Conservation (phyloP, 306 rosid genomes). For the Myrica gale region DNA sequence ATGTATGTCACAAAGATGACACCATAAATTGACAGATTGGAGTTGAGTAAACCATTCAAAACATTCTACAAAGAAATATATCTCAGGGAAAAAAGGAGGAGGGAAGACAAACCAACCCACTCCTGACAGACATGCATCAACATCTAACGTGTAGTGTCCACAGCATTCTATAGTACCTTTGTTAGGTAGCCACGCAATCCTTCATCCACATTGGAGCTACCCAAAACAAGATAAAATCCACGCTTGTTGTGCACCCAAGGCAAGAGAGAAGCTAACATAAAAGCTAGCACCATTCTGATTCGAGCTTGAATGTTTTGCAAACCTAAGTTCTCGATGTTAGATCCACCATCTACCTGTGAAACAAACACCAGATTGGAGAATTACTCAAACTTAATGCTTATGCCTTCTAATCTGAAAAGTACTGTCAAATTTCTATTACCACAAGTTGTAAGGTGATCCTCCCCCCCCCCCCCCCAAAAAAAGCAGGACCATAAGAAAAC, state of each 20-base stretch:
- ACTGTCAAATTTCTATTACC: not conserved
- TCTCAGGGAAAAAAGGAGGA: not conserved
- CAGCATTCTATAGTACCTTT: conserved; percentile 48
- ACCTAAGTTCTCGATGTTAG: conserved; percentile 78
- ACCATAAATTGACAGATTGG: conserved; percentile 1
- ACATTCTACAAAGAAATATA: not conserved
- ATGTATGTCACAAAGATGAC: not conserved
- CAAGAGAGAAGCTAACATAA: conserved; percentile 90
- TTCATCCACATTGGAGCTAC: conserved; percentile 94
- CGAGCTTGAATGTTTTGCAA: conserved; percentile 95
- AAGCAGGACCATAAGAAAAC: not conserved
- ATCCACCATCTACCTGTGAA: conserved; percentile 84
- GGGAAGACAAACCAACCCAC: not conserved
- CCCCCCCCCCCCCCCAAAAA: too few relatives aligned
- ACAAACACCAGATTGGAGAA: conserved; percentile 24
- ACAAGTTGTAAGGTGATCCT: not conserved
- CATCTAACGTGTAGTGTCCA: not conserved
- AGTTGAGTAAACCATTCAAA: conserved; percentile 2
- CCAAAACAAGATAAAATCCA: conserved; percentile 93
- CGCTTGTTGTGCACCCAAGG: conserved; percentile 94
- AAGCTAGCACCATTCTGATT: conserved; percentile 94
- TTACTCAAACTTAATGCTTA: conserved; percentile 5
- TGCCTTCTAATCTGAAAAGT: not conserved
- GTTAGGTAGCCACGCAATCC: conserved; percentile 88
- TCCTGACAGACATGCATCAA: conserved; percentile 5